Evolutionary conservation across 345 rosid genomes (phyloP).

Genomic region (Rhodomyrtus tomentosa): DNA sequence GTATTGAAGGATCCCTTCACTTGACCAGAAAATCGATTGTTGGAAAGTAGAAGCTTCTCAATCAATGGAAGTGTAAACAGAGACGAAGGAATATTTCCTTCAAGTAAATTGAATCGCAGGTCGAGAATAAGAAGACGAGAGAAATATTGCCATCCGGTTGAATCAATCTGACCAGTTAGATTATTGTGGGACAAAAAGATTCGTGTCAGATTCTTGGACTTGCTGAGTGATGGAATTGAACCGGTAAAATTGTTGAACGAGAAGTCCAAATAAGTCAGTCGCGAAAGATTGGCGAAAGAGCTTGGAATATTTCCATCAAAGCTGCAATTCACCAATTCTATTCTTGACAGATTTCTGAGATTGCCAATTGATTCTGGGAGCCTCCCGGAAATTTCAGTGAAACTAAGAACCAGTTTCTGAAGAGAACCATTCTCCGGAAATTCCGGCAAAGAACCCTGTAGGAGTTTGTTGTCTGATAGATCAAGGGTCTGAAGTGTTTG

Average conservation of each 20-base stretch:
- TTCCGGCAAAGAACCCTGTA: conserved; percentile 10
- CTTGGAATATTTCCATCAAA: conserved; percentile 19
- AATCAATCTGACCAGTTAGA: conserved; percentile 11
- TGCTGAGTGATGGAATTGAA: conserved; percentile 11
- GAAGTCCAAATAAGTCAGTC: conserved; percentile 16
- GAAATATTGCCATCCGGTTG: conserved; percentile 8
- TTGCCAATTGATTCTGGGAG: conserved; percentile 23
- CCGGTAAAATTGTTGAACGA: conserved; percentile 21
- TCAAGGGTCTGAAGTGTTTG: conserved; percentile 17
- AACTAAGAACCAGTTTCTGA: conserved; percentile 1
- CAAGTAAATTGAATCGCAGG: conserved; percentile 9
- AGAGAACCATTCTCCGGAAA: conserved; percentile 8
- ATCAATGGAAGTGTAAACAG: conserved; percentile 4
- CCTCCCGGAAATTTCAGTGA: conserved; percentile 14
- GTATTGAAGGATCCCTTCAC: background rate
- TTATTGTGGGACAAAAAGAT: conserved; percentile 7
- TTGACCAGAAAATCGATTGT: conserved; percentile 16
- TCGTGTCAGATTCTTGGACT: conserved; percentile 4
- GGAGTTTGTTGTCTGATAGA: background rate
- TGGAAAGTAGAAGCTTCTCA: background rate
- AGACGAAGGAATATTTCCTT: conserved; percentile 16
- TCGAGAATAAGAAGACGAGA: conserved; percentile 7
- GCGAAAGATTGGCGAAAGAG: background rate
- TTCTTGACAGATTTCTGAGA: conserved; percentile 1
- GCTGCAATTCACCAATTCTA: conserved; percentile 2